Percentiles rank a stretch among this genome's conserved stretches.
These are phyloP conservation scores for Cornus suecica DNA, from an alignment of 148 eudicot species.

Conservation along the genomic window DNA sequence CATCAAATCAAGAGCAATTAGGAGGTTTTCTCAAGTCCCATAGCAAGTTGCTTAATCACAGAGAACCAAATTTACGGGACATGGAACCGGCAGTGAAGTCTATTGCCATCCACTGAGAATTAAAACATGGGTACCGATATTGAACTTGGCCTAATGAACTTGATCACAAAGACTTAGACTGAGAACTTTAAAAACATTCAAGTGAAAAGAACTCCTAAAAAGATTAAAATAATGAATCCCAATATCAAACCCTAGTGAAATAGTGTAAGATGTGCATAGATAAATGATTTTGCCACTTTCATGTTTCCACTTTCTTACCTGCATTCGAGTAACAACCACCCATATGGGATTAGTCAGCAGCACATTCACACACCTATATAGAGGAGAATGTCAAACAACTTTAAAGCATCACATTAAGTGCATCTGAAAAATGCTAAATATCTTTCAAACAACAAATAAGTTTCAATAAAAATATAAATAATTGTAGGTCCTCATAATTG, in stretches of 20 bases:
- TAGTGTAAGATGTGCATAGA: not conserved
- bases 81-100: not conserved
- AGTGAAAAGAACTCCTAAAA: not conserved
- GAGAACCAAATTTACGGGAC: not conserved
- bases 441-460: not conserved
- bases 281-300: not conserved
- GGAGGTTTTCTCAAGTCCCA: not conserved
- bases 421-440: not conserved
- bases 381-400: constrained; percentile 9
- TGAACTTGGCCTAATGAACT: not conserved
- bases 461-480: not conserved
- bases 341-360: constrained; percentile 97
- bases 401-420: not conserved
- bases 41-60: not conserved
- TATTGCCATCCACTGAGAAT: not conserved
- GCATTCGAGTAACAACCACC: constrained; percentile 97
- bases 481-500: not conserved
- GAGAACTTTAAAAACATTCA: not conserved
- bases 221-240: not conserved
- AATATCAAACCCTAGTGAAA: not conserved
- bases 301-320: constrained; percentile 43
- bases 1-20: not conserved
- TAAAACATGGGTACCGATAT: not conserved
- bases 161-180: not conserved
- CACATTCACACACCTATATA: constrained; percentile 79